phyloP scores from a whole-genome alignment of 2,329 filamentous ascomycete genomes.

The Aspergillus ustus region DNA sequence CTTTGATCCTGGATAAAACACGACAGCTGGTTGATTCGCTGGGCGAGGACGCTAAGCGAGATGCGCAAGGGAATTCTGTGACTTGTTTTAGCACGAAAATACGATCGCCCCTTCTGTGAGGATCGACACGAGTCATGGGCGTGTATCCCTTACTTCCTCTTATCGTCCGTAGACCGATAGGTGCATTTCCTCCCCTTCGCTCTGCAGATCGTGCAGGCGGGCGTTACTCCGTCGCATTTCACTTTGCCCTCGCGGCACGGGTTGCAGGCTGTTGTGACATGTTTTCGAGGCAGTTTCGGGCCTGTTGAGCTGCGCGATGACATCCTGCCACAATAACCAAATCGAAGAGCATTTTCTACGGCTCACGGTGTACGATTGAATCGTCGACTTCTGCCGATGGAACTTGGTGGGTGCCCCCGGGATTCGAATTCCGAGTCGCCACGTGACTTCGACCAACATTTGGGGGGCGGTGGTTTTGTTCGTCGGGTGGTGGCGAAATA shows the following conservation, averaged over 20 bases:
- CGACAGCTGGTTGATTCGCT: conserved; percentile 39
- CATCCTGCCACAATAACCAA: too few species aligned
- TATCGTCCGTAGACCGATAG: conserved; percentile 44
- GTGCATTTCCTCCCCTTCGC: conserved; percentile 42
- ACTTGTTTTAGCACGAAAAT: not conserved
- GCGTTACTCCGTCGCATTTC: conserved; percentile 43
- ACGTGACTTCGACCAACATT: too few species aligned
- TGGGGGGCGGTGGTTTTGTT: too few species aligned
- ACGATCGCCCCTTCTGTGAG: conserved; percentile 24
- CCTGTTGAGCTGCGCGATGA: too few species aligned
- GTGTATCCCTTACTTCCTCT: conserved; percentile 39
- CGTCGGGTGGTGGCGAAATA: too few species aligned
- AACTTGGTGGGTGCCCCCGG: too few species aligned
- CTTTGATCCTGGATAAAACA: conserved; percentile 47
- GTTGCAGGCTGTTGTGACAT: conserved; percentile 51
- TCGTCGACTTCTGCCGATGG: too few species aligned
- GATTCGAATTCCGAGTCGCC: too few species aligned
- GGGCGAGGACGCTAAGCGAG: not conserved
- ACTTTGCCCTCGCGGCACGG: conserved; percentile 52
- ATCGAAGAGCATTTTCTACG: too few species aligned
- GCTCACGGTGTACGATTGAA: too few species aligned
- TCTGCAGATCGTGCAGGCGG: conserved; percentile 43
- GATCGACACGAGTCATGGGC: conserved; percentile 31
- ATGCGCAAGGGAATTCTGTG: not conserved
- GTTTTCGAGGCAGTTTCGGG: conserved; percentile 40